A percentile compares a stretch with the other conserved stretches of the same genome.
Conservation (phyloP, 2,329 filamentous ascomycete genomes). For the Botryotinia convoluta region DNA sequence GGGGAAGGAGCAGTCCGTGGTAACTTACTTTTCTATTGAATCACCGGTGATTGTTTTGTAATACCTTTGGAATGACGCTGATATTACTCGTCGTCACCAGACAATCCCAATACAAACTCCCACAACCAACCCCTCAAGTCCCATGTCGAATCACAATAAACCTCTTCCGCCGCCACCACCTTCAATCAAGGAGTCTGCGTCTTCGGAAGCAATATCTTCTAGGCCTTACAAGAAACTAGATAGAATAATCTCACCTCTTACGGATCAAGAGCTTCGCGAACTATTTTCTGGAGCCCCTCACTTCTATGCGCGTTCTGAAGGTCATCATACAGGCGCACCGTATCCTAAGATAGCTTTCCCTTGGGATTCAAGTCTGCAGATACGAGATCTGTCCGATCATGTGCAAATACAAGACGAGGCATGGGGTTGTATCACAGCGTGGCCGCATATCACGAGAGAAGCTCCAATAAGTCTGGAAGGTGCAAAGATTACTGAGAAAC, state of each 20-base stretch:
- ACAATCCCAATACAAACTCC: slow-evolving; percentile 18
- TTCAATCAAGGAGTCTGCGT: slow-evolving; percentile 40
- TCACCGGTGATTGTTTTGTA: neutral
- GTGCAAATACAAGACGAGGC: slow-evolving; percentile 60
- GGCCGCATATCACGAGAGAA: slow-evolving; percentile 57
- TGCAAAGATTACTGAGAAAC: slow-evolving; percentile 26
- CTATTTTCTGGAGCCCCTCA: slow-evolving; percentile 75
- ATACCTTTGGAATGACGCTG: slow-evolving; percentile 23
- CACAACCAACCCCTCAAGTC: slow-evolving; percentile 20
- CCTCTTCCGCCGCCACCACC: slow-evolving; percentile 54
- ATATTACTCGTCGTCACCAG: slow-evolving; percentile 15
- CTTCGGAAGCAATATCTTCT: slow-evolving; percentile 41
- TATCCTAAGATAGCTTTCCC: slow-evolving; percentile 65
- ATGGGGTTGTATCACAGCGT: slow-evolving; percentile 62
- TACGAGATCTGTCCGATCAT: slow-evolving; percentile 64
- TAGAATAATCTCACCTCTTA: slow-evolving; percentile 59
- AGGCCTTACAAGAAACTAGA: slow-evolving; percentile 40
- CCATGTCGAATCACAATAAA: slow-evolving; percentile 50
- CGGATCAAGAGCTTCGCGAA: slow-evolving; percentile 60
- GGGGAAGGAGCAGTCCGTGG: slow-evolving; percentile 24
- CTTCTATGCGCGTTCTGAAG: slow-evolving; percentile 61
- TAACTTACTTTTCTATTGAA: slow-evolving; percentile 16
- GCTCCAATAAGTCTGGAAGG: slow-evolving; percentile 44
- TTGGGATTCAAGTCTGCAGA: slow-evolving; percentile 60
- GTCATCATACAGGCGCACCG: slow-evolving; percentile 57